A percentile compares a stretch with the other conserved stretches of the same genome.
Conservation (phyloP, 257 asterid genomes). For the Anisodus tanguticus region DNA sequence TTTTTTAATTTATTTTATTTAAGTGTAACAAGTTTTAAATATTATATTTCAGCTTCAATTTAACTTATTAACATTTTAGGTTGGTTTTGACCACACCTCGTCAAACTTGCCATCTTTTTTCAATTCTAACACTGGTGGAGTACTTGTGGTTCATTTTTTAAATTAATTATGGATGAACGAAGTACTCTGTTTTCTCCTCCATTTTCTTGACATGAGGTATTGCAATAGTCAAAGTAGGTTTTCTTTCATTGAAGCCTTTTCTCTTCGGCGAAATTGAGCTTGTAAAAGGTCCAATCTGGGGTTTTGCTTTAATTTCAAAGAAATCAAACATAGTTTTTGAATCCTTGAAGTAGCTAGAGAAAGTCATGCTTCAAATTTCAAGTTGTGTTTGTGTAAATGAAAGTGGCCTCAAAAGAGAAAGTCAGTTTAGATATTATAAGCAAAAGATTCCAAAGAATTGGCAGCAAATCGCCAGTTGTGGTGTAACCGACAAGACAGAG, state of each 20-base stretch:
- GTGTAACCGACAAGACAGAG: neutral
- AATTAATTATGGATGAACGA: neutral
- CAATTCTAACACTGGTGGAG: too few relatives aligned
- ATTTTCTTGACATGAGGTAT: neutral
- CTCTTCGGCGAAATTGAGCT: neutral
- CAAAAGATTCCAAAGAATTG: neutral
- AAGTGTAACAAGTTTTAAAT: too few relatives aligned
- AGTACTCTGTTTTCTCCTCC: neutral
- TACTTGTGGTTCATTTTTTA: too few relatives aligned
- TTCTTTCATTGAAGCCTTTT: neutral
- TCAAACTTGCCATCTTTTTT: too few relatives aligned
- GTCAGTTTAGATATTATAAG: neutral
- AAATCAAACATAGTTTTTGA: neutral
- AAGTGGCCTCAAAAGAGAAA: neutral
- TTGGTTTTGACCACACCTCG: too few relatives aligned
- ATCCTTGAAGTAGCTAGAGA: conserved; percentile 12
- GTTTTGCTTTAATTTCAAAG: neutral
- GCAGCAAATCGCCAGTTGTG: neutral
- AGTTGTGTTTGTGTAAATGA: neutral
- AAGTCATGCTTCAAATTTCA: neutral
- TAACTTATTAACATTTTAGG: too few relatives aligned
- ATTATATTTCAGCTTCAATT: too few relatives aligned
- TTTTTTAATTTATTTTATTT: too few relatives aligned
- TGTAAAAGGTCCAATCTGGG: neutral
- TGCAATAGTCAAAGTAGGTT: neutral